A percentile compares a stretch with the other conserved stretches of the same genome.
Evolutionary conservation across 176 grass and related monocot species (phyloP).

Genomic region (Zoysia japonica): DNA sequence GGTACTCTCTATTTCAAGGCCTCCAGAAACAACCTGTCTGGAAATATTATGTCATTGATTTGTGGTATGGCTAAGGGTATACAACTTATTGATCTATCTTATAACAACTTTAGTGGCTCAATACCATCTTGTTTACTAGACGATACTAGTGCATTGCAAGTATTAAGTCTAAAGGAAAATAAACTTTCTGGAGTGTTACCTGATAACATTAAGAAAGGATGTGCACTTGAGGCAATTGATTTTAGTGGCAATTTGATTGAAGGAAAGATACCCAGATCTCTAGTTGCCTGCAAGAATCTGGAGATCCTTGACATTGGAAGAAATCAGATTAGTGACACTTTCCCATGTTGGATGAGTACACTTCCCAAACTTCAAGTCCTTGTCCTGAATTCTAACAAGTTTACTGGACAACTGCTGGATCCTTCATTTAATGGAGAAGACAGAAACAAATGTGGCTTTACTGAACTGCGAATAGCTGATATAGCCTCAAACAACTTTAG

Average conservation of each 20-base stretch:
- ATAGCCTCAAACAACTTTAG: slow-evolving; percentile 19
- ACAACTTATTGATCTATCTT: slow-evolving; percentile 3
- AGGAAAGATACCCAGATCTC: slow-evolving; percentile 1
- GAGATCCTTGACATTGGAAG: slow-evolving; percentile 20
- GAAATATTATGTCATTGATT: slow-evolving; percentile 6
- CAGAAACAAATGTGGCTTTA: not conserved
- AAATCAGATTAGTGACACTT: slow-evolving; percentile 8
- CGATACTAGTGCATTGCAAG: not conserved
- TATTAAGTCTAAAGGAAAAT: slow-evolving; percentile 19
- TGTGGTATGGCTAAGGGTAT: not conserved
- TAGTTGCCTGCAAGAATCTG: not conserved
- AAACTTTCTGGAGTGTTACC: slow-evolving; percentile 13
- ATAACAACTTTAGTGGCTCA: slow-evolving; percentile 14
- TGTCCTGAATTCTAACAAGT: slow-evolving; percentile 1
- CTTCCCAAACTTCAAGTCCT: slow-evolving; percentile 25
- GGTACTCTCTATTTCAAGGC: no score
- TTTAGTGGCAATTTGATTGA: slow-evolving; percentile 10
- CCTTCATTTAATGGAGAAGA: not conserved
- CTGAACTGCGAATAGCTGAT: not conserved
- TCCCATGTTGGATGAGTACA: slow-evolving; percentile 28
- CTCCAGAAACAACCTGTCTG: no score
- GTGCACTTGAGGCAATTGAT: slow-evolving; percentile 6
- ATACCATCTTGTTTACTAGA: slow-evolving; percentile 31
- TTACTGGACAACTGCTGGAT: not conserved
- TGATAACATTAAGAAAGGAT: not conserved